Conservation (phyloP, 495 filamentous ascomycete species). For the Elasticomyces elasticus region DNA sequence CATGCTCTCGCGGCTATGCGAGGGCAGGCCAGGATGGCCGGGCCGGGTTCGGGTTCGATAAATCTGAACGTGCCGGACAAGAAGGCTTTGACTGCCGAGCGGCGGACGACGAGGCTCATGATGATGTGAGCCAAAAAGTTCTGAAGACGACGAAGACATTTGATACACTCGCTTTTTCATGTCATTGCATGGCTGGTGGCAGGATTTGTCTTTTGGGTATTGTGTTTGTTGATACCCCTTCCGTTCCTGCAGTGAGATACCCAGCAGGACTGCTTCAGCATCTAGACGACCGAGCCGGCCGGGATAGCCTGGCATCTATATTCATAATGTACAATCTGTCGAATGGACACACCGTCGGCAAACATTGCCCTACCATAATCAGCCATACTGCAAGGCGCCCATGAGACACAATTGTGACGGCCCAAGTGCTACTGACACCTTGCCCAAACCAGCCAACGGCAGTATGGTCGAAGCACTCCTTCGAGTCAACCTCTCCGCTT, state of each 20-base stretch:
- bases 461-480: no score
- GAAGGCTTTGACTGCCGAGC: constrained; percentile 18
- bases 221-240: background rate
- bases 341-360: no score
- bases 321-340: background rate
- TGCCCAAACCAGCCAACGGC: background rate
- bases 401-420: background rate
- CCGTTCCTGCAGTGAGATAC: background rate
- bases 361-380: background rate
- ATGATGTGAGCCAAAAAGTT: no score
- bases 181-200: background rate
- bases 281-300: no score
- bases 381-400: background rate
- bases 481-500: no score
- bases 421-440: background rate
- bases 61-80: constrained; percentile 2
- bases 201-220: background rate
- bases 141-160: background rate
- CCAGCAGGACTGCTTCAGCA: no score
- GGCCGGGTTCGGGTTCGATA: background rate
- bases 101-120: constrained; percentile 24
- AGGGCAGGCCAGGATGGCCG: constrained; percentile 4
- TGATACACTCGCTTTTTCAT: background rate
- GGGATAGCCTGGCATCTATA: no score
- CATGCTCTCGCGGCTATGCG: constrained; percentile 52